These are phyloP conservation scores for Rhizopus stolonifer DNA, from an alignment of 371 early-diverging fungal genomes.

Conservation along the genomic window DNA sequence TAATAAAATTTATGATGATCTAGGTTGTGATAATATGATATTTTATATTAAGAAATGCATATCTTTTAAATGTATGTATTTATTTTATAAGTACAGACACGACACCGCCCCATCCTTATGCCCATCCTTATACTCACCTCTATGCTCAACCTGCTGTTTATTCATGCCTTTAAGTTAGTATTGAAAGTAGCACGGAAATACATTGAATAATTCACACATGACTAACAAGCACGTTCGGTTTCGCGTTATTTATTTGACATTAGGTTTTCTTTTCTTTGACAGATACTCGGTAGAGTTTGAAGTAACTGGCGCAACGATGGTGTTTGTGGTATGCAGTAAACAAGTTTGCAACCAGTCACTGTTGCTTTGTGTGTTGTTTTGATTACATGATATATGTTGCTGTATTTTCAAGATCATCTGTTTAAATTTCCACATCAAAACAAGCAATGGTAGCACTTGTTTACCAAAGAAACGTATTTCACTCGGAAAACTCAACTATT, in stretches of 20 bases:
- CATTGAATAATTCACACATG: constrained; percentile 1
- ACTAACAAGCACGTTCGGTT: neutral
- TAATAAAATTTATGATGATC: no score
- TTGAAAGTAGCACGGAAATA: no score
- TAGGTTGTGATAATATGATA: no score
- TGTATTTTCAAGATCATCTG: neutral
- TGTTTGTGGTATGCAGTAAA: neutral
- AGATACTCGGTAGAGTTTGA: neutral
- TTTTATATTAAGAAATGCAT: no score
- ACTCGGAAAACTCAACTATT: constrained; percentile 3
- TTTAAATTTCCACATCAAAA: constrained; percentile 1
- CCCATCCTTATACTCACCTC: no score
- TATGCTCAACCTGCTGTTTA: no score
- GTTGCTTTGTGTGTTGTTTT: neutral
- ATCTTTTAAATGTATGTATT: no score
- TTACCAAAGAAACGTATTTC: constrained; percentile 1
- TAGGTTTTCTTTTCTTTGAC: neutral
- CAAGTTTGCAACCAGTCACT: neutral
- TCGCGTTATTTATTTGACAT: constrained; percentile 1
- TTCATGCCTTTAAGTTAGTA: no score
- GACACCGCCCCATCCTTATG: no score
- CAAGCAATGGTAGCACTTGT: constrained; percentile 1
- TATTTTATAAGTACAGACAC: no score
- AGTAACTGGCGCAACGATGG: neutral
- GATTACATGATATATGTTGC: neutral